Evolutionary conservation across 768 basidiomycete genomes (phyloP).

Genomic region (Kockovaella imperatae): DNA sequence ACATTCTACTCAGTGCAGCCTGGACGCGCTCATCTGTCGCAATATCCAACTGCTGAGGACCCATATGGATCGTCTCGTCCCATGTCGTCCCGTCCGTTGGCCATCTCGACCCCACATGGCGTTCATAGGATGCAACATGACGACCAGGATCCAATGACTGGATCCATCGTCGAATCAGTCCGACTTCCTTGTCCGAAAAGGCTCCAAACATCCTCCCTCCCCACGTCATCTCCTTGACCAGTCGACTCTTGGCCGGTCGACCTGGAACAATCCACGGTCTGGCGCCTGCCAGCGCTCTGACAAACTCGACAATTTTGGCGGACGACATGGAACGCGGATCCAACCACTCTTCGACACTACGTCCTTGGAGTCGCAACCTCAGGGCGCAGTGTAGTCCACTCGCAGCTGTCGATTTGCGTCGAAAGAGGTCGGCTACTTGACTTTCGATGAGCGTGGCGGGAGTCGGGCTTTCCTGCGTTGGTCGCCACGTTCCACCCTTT

Average conservation of each 20-base stretch:
- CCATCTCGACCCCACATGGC: neutral
- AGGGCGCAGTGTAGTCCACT: slow-evolving; percentile 36
- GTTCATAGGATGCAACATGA: slow-evolving; percentile 1
- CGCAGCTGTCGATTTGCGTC: slow-evolving; percentile 23
- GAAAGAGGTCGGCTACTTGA: slow-evolving; percentile 15
- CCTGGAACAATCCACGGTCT: slow-evolving; percentile 29
- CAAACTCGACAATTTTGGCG: slow-evolving; percentile 20
- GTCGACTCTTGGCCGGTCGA: slow-evolving; percentile 15
- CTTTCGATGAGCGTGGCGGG: slow-evolving; percentile 8
- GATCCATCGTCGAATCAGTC: slow-evolving; percentile 26
- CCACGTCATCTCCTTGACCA: slow-evolving; percentile 34
- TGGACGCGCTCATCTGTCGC: no score
- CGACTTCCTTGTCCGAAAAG: slow-evolving; percentile 25
- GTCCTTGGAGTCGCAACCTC: slow-evolving; percentile 15
- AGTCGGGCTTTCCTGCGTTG: neutral
- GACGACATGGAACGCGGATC: slow-evolving; percentile 16
- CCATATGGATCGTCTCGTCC: no score
- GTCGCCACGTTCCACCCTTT: neutral
- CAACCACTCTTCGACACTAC: slow-evolving; percentile 28
- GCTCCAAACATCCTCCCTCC: slow-evolving; percentile 42
- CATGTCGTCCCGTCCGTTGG: no score
- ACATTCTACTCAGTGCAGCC: neutral
- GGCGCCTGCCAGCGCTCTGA: slow-evolving; percentile 22
- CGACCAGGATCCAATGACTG: slow-evolving; percentile 4
- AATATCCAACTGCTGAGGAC: no score